Base-by-base conservation (phyloP, 2,329 filamentous ascomycete species). In the Exophiala phaeomuriformis region DNA sequence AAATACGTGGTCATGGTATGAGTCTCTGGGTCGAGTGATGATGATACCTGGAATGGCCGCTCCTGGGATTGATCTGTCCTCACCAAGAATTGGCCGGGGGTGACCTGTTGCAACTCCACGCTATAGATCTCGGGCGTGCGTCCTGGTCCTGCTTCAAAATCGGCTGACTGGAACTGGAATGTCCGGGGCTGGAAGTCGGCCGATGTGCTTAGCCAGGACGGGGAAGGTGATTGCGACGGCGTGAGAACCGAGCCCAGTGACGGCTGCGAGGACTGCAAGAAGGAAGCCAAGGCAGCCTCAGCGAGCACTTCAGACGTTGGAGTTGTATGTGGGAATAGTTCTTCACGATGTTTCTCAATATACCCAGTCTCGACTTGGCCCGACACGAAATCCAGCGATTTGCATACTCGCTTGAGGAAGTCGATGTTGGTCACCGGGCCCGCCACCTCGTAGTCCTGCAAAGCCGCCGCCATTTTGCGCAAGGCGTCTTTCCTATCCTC, bases 351-450 rank as follows among this genome's bases (percentile, higher is more conserved):
- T 69, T 95, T 95, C 51, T 90, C 84, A 61, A 98, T 97, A 67
- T 95, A 98, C 1, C 91, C 91, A 0, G 93, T 98, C 70, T 98
- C 91, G 9, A 98, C 90, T 19, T 93, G 83, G 5, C 91, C 93
- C 7, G 80, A 79, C 52, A 95, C 79, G 66, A 98, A 98, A 47
- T 86, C 88, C 0, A 81, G 79, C 55, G 86, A 90, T 43, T 82
- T 79, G 68, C 90, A 95, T 52, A 96, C 78, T 5, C 84, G 80
- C 74, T 97, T 97, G 55, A 98, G 73, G 66, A 98, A 98, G 69
- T 97, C 93, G 57, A 98, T 90, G 67, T 98, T 98, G 4, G 93
- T 98, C 66, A 88, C 85, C 5, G 94, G 81, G 0, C 93, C 93
- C 2, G 91, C 93, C 7, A 98, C 84, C 70, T 98, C 89, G 66